Evolutionary conservation across 495 filamentous ascomycete species (phyloP).

Genomic region (Neurospora terricola): DNA sequence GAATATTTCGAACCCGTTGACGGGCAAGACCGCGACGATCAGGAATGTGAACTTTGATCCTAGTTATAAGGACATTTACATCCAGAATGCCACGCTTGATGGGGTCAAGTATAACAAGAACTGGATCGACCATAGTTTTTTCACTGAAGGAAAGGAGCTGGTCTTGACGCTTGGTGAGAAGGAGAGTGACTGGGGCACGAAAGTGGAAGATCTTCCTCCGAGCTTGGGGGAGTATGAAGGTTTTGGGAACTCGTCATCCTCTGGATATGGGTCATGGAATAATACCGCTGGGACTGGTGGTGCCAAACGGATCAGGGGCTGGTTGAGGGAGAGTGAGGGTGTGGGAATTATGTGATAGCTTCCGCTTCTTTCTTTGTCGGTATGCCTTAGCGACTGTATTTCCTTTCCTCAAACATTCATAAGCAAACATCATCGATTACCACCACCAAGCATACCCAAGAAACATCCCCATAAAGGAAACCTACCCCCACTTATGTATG

Average conservation of each 20-base stretch:
- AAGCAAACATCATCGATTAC: neutral
- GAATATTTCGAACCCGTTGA: slow-evolving; percentile 51
- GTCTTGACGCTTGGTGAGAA: slow-evolving; percentile 53
- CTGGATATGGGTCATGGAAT: neutral
- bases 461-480: neutral
- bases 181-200: slow-evolving; percentile 64
- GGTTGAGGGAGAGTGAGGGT: neutral
- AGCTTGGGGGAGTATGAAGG: slow-evolving; percentile 30
- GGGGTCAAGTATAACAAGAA: slow-evolving; percentile 54
- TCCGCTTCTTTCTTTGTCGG: neutral
- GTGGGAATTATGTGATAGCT: neutral
- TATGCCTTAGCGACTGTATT: neutral
- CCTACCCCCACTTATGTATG: neutral
- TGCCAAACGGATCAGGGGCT: neutral
- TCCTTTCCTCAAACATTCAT: neutral
- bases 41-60: slow-evolving; percentile 54
- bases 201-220: slow-evolving; percentile 54
- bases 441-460: neutral
- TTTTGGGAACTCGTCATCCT: slow-evolving; percentile 8
- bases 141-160: slow-evolving; percentile 57
- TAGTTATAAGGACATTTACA: slow-evolving; percentile 50
- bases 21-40: slow-evolving; percentile 48
- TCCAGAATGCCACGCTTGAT: slow-evolving; percentile 62
- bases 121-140: slow-evolving; percentile 69
- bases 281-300: neutral